These are phyloP conservation scores for Sanguinoderma infundibulare DNA, from an alignment of 1,284 basidiomycete species.

Conservation along the genomic window DNA sequence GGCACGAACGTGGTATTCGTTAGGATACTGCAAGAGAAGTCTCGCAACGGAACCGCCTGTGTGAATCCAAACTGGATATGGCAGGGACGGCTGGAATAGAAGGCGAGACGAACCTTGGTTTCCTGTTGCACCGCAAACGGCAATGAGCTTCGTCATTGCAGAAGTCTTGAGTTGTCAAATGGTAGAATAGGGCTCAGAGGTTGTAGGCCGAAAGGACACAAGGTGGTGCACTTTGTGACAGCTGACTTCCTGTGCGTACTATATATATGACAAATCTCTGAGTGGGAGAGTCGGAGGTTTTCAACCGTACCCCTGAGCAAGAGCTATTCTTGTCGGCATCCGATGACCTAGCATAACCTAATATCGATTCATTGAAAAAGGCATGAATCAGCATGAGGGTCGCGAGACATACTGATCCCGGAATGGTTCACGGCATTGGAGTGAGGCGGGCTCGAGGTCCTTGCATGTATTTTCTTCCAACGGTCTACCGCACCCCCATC, in stretches of 20 bases:
- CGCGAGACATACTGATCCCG: not conserved
- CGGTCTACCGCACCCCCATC: no score
- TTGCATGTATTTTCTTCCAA: no score
- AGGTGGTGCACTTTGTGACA: not conserved
- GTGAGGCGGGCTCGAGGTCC: no score
- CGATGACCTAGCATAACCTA: not conserved
- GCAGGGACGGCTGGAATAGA: not conserved
- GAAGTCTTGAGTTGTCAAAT: not conserved
- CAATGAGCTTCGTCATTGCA: conserved; percentile 25
- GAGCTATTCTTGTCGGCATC: not conserved
- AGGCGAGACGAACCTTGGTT: conserved; percentile 23
- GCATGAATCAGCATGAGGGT: not conserved
- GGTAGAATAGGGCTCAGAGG: no score
- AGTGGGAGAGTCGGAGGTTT: not conserved
- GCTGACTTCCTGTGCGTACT: not conserved
- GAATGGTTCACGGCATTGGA: not conserved
- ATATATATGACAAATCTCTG: not conserved
- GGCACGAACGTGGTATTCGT: conserved; percentile 25
- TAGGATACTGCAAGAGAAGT: conserved; percentile 22
- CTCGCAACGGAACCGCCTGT: conserved; percentile 28
- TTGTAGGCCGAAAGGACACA: not conserved
- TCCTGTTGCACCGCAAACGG: conserved; percentile 29
- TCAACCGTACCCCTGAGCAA: not conserved
- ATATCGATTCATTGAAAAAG: not conserved
- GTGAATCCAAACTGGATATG: not conserved